A percentile compares a stretch with the other conserved stretches of the same genome.
Evolutionary conservation across 1,284 basidiomycete species (phyloP).

Genomic region (Cutaneotrichosporon cavernicola): DNA sequence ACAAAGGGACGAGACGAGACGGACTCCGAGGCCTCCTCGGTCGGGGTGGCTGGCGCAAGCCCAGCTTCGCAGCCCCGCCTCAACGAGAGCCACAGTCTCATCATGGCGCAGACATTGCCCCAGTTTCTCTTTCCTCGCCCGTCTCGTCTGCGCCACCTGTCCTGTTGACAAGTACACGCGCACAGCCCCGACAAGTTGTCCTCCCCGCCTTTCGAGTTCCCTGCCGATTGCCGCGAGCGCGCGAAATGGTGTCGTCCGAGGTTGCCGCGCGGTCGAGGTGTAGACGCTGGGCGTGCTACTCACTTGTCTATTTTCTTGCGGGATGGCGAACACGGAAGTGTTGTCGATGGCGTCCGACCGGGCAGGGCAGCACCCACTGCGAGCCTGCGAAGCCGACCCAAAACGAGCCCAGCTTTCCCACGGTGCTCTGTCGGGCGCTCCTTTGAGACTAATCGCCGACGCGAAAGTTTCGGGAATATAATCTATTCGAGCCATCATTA

Average conservation of each 20-base stretch:
- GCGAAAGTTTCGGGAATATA: not conserved
- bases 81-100: slow-evolving; percentile 24
- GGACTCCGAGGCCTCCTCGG: slow-evolving; percentile 39
- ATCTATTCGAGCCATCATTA: not conserved
- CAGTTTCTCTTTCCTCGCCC: slow-evolving; percentile 47
- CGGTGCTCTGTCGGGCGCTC: not conserved
- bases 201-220: not conserved
- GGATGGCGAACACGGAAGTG: slow-evolving; percentile 16
- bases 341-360: slow-evolving; percentile 7
- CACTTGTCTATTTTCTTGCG: slow-evolving; percentile 30
- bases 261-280: slow-evolving; percentile 6
- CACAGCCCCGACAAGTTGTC: not conserved
- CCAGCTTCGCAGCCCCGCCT: slow-evolving; percentile 18
- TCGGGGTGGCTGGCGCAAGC: slow-evolving; percentile 17
- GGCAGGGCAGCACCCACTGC: not conserved
- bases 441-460: not conserved
- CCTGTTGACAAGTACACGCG: slow-evolving; percentile 6
- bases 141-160: slow-evolving; percentile 10
- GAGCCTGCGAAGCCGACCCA: not conserved
- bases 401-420: slow-evolving; percentile 3
- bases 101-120: slow-evolving; percentile 49
- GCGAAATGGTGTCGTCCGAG: slow-evolving; percentile 1
- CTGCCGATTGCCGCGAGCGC: slow-evolving; percentile 5
- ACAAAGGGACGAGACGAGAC: not conserved
- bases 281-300: slow-evolving; percentile 16